phyloP scores from a whole-genome alignment of 2,329 filamentous ascomycete genomes.

The Fusarium begoniae region DNA sequence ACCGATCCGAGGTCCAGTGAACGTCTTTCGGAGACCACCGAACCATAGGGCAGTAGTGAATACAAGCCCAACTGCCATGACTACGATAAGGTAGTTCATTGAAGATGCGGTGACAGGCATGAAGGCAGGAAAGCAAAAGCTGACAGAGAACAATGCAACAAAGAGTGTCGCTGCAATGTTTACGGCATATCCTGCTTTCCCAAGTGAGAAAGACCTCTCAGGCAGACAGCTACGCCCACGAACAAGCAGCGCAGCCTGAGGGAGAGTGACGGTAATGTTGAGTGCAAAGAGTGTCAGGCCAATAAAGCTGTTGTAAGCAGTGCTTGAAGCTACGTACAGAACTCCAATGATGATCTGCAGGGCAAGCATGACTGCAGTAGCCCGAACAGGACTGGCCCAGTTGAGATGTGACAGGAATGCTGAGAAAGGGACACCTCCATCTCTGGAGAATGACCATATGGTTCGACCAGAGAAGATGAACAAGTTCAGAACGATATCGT shows the following conservation, averaged over 20 bases:
- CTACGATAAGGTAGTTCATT: constrained; percentile 42
- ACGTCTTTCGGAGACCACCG: constrained; percentile 30
- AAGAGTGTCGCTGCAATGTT: constrained; percentile 36
- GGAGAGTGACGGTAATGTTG: constrained; percentile 39
- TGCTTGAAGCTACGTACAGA: constrained; percentile 37
- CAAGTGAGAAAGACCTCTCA: constrained; percentile 38
- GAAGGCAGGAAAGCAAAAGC: constrained; percentile 37
- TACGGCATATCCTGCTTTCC: constrained; percentile 34
- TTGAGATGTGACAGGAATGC: constrained; percentile 31
- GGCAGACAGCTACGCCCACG: constrained; percentile 37
- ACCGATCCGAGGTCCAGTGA: constrained; percentile 30
- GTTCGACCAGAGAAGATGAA: constrained; percentile 41
- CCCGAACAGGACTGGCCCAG: constrained; percentile 36
- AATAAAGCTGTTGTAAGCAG: constrained; percentile 40
- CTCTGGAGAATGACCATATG: constrained; percentile 40
- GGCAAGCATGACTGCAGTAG: constrained; percentile 40
- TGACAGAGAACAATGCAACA: constrained; percentile 36
- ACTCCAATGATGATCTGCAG: constrained; percentile 41
- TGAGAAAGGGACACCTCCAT: constrained; percentile 39
- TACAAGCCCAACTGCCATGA: constrained; percentile 35
- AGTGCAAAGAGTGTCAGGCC: constrained; percentile 38
- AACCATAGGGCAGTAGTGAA: constrained; percentile 32
- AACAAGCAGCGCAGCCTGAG: constrained; percentile 36
- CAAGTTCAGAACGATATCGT: constrained; percentile 40
- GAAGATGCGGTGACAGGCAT: constrained; percentile 30